Evolutionary conservation across 345 rosid species (phyloP), one percentile per base, ranked within the genome.

Genomic region (Hibiscus tridactylites): DNA sequence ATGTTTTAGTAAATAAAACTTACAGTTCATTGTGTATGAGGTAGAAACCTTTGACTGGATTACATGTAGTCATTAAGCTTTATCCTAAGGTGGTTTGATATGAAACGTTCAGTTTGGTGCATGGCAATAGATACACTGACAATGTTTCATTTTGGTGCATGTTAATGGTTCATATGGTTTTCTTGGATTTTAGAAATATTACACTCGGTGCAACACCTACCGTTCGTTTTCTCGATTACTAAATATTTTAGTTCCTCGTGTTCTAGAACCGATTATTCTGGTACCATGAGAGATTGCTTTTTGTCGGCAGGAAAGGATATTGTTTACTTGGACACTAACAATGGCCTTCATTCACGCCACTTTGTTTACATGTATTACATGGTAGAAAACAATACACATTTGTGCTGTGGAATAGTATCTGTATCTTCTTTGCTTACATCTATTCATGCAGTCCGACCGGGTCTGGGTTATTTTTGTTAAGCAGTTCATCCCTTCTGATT

Each of bases 1-100:
- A 37, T 46, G 54, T 70, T 61, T 71, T 71, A 70, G 71, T 83
- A 76, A 31, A 74, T 70, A 74, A 73, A 58, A 67, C 67, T 71
- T 52, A 75, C 73, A 21, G 44, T 75, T 71, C 39, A 68, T 56
- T 66, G 26, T 33, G 75, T 17, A 73, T 58, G 77, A 73, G 61
- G 73, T 58, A 29, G 72, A 70, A 71, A 64, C 56, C 16, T 67
- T 29, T 39, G 35, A 73, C 71, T 42, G 66, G 31, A 61, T 62
- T 50, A 60, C 21, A 42, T 49, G 73, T 52, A 9, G 58, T 17
- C 65, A 73, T 33, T 47, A 31, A 68, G 62, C 75, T 39, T 15
- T 50, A 42, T 70, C 13, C 53, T 61, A 29, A 42, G 11, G 31
- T 10, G 50, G 62, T 47, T 21, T 64, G 58, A 66, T 11, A 47